phyloP scores from a whole-genome alignment of 148 eudicot species.

The Nepenthes mirabilis region DNA sequence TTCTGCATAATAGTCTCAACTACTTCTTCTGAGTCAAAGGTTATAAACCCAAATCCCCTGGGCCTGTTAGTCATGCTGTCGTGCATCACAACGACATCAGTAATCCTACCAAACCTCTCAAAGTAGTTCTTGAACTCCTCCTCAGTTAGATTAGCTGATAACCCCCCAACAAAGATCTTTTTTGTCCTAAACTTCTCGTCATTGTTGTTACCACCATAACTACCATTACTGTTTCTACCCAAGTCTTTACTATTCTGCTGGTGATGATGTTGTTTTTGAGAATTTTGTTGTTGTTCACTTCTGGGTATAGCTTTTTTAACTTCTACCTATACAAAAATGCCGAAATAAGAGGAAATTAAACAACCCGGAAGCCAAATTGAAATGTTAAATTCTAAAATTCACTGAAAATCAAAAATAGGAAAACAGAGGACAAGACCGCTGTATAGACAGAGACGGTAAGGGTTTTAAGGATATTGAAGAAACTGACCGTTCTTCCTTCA shows the following conservation, averaged over 20 bases:
- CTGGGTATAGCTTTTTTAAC: slow-evolving; percentile 73
- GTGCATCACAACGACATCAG: slow-evolving; percentile 83
- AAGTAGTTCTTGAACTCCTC: slow-evolving; percentile 66
- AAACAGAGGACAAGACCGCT: not conserved
- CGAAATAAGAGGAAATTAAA: not conserved
- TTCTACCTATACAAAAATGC: slow-evolving; percentile 46
- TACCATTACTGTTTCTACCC: slow-evolving; percentile 27
- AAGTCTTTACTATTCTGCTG: slow-evolving; percentile 16
- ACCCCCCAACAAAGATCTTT: slow-evolving; percentile 90
- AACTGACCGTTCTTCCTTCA: slow-evolving; percentile 43
- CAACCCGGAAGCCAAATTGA: not conserved
- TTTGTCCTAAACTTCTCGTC: slow-evolving; percentile 34
- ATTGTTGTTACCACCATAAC: slow-evolving; percentile 9
- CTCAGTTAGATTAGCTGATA: slow-evolving; percentile 61
- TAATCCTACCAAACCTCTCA: slow-evolving; percentile 65
- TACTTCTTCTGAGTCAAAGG: slow-evolving; percentile 70
- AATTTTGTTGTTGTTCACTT: slow-evolving; percentile 30
- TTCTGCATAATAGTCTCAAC: slow-evolving; percentile 55
- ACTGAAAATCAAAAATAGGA: not conserved
- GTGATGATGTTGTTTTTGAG: slow-evolving; percentile 7
- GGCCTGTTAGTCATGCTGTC: slow-evolving; percentile 65
- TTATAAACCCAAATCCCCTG: slow-evolving; percentile 85
- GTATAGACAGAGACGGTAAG: not conserved
- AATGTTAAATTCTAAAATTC: not conserved
- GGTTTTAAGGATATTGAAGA: not conserved